Conservation (phyloP, 305 asterid genomes). For the Fraxinus ornus region DNA sequence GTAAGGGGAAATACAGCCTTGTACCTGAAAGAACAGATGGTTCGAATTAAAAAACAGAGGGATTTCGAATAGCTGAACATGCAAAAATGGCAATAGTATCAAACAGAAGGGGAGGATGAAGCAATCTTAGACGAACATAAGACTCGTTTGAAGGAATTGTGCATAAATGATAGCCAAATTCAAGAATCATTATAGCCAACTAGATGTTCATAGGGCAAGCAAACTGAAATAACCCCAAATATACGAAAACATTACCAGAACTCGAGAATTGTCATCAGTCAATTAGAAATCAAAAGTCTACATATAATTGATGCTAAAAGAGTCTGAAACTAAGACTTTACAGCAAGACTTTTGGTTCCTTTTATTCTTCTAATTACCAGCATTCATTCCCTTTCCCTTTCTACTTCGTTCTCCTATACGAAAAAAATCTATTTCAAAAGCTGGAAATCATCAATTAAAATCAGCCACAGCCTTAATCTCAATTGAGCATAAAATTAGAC, state of each 20-base stretch:
- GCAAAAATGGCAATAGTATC: background rate
- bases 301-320: background rate
- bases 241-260: background rate
- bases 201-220: background rate
- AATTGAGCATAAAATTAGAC: background rate
- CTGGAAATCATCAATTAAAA: background rate
- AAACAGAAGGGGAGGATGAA: background rate
- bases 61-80: background rate
- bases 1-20: constrained; percentile 83
- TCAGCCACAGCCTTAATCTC: background rate
- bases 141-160: background rate
- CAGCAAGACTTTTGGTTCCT: background rate
- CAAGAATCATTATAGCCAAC: background rate
- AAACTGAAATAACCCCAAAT: background rate
- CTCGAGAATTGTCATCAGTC: background rate
- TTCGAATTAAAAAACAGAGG: constrained; percentile 14
- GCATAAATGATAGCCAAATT: background rate
- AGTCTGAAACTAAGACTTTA: background rate
- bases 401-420: background rate
- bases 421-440: background rate
- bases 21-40: constrained; percentile 54
- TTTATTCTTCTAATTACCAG: background rate
- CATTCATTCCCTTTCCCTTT: background rate
- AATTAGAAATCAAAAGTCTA: background rate
- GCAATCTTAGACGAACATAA: background rate